These are phyloP conservation scores for Solanum hybrid DNA, from an alignment of 305 asterid genomes.

Conservation along the genomic window DNA sequence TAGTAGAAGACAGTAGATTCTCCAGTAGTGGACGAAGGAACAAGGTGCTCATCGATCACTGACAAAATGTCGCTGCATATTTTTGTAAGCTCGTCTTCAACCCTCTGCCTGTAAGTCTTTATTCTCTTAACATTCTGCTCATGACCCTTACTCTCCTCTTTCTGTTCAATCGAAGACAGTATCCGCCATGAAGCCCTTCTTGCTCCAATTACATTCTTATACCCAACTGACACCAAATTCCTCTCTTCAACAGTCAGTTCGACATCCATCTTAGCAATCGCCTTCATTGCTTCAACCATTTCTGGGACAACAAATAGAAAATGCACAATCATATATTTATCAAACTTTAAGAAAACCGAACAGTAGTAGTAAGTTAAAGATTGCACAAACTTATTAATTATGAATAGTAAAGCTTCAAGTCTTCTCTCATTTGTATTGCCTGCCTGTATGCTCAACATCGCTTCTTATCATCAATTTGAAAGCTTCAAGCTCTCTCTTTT, in stretches of 20 bases:
- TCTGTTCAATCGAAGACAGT: conserved; percentile 77
- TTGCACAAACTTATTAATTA: neutral
- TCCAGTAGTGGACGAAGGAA: conserved; percentile 67
- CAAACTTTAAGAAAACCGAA: neutral
- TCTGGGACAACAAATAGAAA: conserved; percentile 24
- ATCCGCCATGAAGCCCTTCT: conserved; percentile 89
- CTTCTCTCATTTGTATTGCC: neutral
- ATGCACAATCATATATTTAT: neutral
- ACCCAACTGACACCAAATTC: conserved; percentile 73
- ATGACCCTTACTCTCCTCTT: conserved; percentile 78
- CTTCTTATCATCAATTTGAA: neutral
- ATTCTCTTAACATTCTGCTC: conserved; percentile 73
- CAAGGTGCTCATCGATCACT: conserved; percentile 71
- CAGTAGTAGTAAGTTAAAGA: neutral
- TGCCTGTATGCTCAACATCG: neutral
- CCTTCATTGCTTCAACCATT: conserved; percentile 85
- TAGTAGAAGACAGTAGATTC: conserved; percentile 72
- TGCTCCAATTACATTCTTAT: conserved; percentile 79
- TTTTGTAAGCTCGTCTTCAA: conserved; percentile 75
- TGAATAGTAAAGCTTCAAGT: neutral
- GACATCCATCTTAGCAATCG: conserved; percentile 62
- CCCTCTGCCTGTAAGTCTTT: conserved; percentile 54
- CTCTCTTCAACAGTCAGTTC: conserved; percentile 81
- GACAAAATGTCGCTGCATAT: conserved; percentile 70
- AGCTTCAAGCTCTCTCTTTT: neutral